phyloP scores from a whole-genome alignment of 1,284 basidiomycete species.

The Apiotrichum laibachii region DNA sequence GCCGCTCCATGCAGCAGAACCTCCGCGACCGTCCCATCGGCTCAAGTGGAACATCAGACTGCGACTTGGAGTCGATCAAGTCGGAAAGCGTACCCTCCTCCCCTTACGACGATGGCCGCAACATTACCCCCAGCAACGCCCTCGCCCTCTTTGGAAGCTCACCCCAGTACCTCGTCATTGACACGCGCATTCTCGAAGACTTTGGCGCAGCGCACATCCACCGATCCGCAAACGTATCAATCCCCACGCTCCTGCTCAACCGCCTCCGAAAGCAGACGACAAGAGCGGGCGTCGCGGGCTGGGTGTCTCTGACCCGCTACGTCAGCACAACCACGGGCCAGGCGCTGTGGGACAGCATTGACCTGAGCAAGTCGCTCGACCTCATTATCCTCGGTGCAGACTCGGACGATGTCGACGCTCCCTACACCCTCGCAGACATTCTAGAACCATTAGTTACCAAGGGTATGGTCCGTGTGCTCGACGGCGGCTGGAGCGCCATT shows the following conservation, averaged over 20 bases:
- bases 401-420: conserved; percentile 31
- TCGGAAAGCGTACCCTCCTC: conserved; percentile 2
- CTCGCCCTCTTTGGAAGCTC: conserved; percentile 20
- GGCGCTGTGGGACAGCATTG: conserved; percentile 60
- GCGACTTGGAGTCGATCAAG: conserved; percentile 16
- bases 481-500: conserved; percentile 39
- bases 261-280: conserved; percentile 67
- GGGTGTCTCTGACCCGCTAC: conserved; percentile 68
- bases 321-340: conserved; percentile 71
- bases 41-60: conserved; percentile 21
- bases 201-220: conserved; percentile 64
- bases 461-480: conserved; percentile 28
- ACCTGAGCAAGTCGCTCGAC: conserved; percentile 52
- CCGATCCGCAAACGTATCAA: conserved; percentile 72
- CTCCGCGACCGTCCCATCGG: conserved; percentile 35
- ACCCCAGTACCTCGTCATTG: conserved; percentile 60
- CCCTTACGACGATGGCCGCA: conserved; percentile 9
- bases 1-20: conserved; percentile 36
- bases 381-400: conserved; percentile 29
- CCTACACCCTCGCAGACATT: conserved; percentile 23
- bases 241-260: conserved; percentile 80
- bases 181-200: conserved; percentile 67
- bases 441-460: conserved; percentile 22
- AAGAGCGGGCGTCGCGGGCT: conserved; percentile 55
- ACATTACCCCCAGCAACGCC: conserved; percentile 18